Conservation (phyloP, 2,329 filamentous ascomycete genomes). For the Alternaria conjuncta region DNA sequence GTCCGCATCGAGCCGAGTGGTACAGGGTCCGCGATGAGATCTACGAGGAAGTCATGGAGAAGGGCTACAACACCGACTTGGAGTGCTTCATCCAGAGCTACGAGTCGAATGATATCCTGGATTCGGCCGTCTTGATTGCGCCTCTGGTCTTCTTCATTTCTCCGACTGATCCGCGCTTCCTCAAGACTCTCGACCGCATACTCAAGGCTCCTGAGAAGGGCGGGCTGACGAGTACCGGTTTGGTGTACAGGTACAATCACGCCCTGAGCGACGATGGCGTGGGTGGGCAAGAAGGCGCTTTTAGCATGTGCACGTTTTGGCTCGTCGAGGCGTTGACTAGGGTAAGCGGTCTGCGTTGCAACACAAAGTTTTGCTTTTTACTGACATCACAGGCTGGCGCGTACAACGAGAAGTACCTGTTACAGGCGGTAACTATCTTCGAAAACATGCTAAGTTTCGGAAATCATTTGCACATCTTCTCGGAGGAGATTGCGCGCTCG, state of each 20-base stretch:
- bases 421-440: constrained; percentile 69
- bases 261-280: constrained; percentile 73
- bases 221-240: constrained; percentile 74
- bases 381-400: constrained; percentile 35
- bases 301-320: constrained; percentile 85
- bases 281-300: constrained; percentile 76
- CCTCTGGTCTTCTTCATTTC: constrained; percentile 81
- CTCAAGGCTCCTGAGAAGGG: constrained; percentile 75
- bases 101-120: constrained; percentile 71
- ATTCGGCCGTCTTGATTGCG: constrained; percentile 77
- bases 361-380: constrained; percentile 3
- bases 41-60: constrained; percentile 80
- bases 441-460: constrained; percentile 80
- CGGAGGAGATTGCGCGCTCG: constrained; percentile 75
- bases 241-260: constrained; percentile 78
- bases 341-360: constrained; percentile 54
- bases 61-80: constrained; percentile 74
- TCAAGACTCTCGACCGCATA: constrained; percentile 74
- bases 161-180: constrained; percentile 77
- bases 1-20: constrained; percentile 73
- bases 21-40: constrained; percentile 69
- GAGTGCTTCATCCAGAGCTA: constrained; percentile 78
- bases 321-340: constrained; percentile 78
- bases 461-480: constrained; percentile 80
- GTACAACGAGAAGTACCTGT: constrained; percentile 70